Base-by-base conservation (phyloP, 1,284 basidiomycete species). In the Marasmius fiardii region DNA sequence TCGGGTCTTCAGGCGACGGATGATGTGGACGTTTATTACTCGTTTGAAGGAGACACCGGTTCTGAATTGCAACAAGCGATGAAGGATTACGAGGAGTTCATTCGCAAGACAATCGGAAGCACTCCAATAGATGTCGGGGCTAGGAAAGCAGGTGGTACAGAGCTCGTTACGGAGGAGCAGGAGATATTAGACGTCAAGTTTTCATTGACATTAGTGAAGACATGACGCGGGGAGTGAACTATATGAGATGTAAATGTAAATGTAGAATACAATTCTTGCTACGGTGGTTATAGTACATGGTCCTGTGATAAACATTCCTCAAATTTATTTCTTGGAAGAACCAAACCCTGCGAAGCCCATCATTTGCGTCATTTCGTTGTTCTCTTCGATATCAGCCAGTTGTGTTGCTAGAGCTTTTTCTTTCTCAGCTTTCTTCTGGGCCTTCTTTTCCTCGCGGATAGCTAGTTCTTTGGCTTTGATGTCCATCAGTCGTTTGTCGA, bases 271-370 rank as follows among this genome's bases (percentile, higher is more conserved):
- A 61, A 57, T 61, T 52, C 58, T 60, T 65, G 63, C 56, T 67
- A 68, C 67, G 67, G 23, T n/a, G n/a, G n/a, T n/a, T 55, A 51
- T 44, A 53, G 43, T 59, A 60, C 51, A 39, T 43, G n/a, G n/a
- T n/a, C n/a, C n/a, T n/a, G 39, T 35, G 28, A 51, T 24, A 37
- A 20, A 51, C n/a, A n/a, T 14, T 51, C 12, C 21, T n/a, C 43
- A 18, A 49, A 52, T 53, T 77, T 68, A 91, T 71, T 88, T 91
- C 72, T 93, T 93, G 28, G 84, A 83, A 20, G 88, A 77, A 14
- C 92, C 92, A 67, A 98, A 98, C 2, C 93, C 92, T 43, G 83
- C 88, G 69, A 98, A 98, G 43, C 95, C 95, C 95, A 98, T 96
- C 76, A 93, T 83, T 37, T 78, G 75, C 60, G 89, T 80, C 83